phyloP scores from a whole-genome alignment of 441 rosid genomes.

The Pelargonium fulgidum region DNA sequence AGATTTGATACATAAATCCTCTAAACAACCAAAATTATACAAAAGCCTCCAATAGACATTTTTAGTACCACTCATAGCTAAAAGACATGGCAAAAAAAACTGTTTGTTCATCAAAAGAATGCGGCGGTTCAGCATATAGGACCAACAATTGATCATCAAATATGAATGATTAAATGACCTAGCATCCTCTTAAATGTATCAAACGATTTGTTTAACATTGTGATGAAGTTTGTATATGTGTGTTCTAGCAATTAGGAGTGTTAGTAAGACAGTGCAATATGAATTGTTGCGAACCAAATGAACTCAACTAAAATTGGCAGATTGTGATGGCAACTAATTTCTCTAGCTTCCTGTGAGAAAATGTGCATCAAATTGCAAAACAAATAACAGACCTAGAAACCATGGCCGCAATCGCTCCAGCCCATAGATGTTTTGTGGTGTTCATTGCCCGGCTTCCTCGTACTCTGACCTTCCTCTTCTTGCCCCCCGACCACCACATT shows the following conservation, averaged over 20 bases:
- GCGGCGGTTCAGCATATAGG: neutral
- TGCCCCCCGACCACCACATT: constrained; percentile 4
- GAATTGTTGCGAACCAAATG: neutral
- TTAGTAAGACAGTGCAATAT: neutral
- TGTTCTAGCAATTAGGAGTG: neutral
- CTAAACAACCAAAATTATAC: too few relatives aligned
- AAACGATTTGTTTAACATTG: neutral
- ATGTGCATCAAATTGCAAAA: constrained; percentile 7
- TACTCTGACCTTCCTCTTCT: constrained; percentile 29
- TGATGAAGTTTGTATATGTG: neutral
- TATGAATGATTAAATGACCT: neutral
- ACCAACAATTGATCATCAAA: neutral
- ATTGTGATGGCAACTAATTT: neutral
- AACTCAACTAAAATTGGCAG: neutral
- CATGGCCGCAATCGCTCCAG: constrained; percentile 91
- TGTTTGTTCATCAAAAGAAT: neutral
- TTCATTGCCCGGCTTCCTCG: constrained; percentile 56
- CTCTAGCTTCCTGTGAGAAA: neutral
- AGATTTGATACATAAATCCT: too few relatives aligned
- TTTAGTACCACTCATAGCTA: neutral
- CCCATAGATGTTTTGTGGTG: constrained; percentile 74
- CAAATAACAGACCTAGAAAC: constrained; percentile 61
- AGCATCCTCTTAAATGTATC: neutral
- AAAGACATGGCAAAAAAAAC: neutral
- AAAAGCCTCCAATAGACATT: neutral